Base-by-base conservation (phyloP, 1,139 yeast species). In the Pneumocystis carinii region DNA sequence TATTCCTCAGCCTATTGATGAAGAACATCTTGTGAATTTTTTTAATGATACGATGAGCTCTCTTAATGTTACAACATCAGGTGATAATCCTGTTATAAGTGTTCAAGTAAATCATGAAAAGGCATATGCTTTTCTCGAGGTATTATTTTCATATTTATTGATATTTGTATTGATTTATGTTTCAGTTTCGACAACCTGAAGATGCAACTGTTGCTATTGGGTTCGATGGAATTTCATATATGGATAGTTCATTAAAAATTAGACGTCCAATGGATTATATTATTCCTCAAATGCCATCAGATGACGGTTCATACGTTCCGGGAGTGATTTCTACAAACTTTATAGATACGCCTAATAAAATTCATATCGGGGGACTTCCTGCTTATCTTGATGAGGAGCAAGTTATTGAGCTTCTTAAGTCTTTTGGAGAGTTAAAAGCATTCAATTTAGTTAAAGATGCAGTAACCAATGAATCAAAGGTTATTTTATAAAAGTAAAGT, bases 191-290 rank as follows among this genome's bases (percentile, higher is more conserved):
- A 4, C 79, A 79, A 62, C 74, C 81, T 59, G 75, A 77, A n/a
- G 77, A 81, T 64, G 86, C 94, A 0, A 86, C 94, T 0, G 73
- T 83, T 0, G 76, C 82, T 0, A 73, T 79, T 53, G 77, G 86
- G 1, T 74, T 83, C 62, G 76, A 77, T 66, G 78, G 78, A 0
- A 71, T 67, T 19, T 74, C 57, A 66, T 73, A 58, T 61, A 72
- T 71, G 76, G 62, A 76, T 76, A 14, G 72, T 14, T 67, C 68
- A 10, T 69, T 84, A 15, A 69, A 67, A 1, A 70, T 84, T 2
- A 67, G 72, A 10, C 77, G 95, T 68, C 92, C 94, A 1, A 74
- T 75, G n/a, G 86, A 83, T 66, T 87, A 84, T 69, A 78, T 85
- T 35, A 78, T 81, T 12, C 76, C 78, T 1, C 71, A 67, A 35